Evolutionary conservation across 805 yeast species (phyloP).

Genomic region (Blastobotrys muscicola): DNA sequence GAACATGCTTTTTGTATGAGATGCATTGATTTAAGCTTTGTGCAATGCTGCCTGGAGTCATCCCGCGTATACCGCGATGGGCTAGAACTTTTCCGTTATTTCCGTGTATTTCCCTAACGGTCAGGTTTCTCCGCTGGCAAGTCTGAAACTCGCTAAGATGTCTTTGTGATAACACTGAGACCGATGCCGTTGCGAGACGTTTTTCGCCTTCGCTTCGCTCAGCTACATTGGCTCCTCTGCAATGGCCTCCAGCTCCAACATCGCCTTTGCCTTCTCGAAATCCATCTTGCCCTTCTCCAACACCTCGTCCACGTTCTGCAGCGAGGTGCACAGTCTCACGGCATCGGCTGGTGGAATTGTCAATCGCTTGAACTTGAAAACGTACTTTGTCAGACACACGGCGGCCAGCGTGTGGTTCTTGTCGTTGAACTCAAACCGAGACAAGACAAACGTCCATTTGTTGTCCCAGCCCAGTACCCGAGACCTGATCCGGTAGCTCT

Average conservation of each 20-base stretch:
- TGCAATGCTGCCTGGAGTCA: no score
- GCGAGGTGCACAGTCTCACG: slow-evolving; percentile 40
- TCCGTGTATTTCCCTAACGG: no score
- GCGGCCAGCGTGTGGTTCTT: slow-evolving; percentile 38
- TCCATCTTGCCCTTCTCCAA: slow-evolving; percentile 18
- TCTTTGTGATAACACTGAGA: background rate
- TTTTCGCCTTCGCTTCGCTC: no score
- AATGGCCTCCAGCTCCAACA: slow-evolving; percentile 18
- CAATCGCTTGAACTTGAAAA: slow-evolving; percentile 66
- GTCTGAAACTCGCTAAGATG: background rate
- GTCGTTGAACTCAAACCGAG: slow-evolving; percentile 43
- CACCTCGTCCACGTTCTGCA: slow-evolving; percentile 27
- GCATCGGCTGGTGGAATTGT: slow-evolving; percentile 63
- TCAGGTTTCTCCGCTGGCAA: background rate
- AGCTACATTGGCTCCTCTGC: slow-evolving; percentile 2
- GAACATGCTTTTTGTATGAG: no score
- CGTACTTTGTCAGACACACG: slow-evolving; percentile 65
- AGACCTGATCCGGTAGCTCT: slow-evolving; percentile 44
- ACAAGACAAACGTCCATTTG: slow-evolving; percentile 72
- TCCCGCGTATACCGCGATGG: no score
- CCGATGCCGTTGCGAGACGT: no score
- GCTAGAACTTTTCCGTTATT: no score
- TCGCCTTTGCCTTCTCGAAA: slow-evolving; percentile 17
- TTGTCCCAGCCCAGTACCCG: slow-evolving; percentile 73
- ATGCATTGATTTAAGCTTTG: no score